phyloP scores from a whole-genome alignment of 176 grass and related monocot species.

The Oryza meridionalis region DNA sequence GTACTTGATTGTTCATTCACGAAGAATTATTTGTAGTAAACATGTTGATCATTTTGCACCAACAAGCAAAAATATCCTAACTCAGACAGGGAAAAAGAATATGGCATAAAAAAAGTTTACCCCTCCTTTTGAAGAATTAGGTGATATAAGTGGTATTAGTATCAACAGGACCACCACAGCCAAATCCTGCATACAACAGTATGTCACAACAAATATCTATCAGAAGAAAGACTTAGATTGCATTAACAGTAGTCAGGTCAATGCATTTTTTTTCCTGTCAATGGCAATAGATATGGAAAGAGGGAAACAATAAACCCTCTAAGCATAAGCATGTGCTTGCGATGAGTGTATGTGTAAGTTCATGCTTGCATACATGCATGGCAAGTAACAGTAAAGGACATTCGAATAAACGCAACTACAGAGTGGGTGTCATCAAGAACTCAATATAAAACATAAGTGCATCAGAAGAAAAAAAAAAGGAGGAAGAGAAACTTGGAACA shows the following conservation, averaged over 20 bases:
- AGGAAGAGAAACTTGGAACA: slow-evolving; percentile 22
- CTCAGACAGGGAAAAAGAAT: slow-evolving; percentile 20
- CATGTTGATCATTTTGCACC: slow-evolving; percentile 2
- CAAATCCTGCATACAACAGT: slow-evolving; percentile 68
- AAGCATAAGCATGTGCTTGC: neutral
- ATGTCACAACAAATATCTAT: slow-evolving; percentile 28
- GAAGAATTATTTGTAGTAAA: neutral
- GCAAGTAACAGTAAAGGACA: neutral
- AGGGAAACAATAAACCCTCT: neutral
- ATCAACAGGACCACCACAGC: slow-evolving; percentile 97
- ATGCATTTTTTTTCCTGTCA: neutral
- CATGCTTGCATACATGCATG: neutral
- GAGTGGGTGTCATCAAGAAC: neutral
- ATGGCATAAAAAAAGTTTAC: slow-evolving; percentile 55
- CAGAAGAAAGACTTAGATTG: slow-evolving; percentile 26
- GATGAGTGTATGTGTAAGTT: neutral
- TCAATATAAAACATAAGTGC: neutral
- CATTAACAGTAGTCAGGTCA: slow-evolving; percentile 19
- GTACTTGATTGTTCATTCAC: neutral
- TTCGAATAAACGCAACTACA: neutral
- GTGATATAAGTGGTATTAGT: slow-evolving; percentile 94
- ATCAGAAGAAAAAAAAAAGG: slow-evolving; percentile 5
- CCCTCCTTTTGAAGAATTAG: slow-evolving; percentile 99
- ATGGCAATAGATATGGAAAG: neutral
- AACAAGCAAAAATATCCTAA: slow-evolving; percentile 37